phyloP scores from a whole-genome alignment of 192 early-diverging fungal species.

The Mortierella antarctica region DNA sequence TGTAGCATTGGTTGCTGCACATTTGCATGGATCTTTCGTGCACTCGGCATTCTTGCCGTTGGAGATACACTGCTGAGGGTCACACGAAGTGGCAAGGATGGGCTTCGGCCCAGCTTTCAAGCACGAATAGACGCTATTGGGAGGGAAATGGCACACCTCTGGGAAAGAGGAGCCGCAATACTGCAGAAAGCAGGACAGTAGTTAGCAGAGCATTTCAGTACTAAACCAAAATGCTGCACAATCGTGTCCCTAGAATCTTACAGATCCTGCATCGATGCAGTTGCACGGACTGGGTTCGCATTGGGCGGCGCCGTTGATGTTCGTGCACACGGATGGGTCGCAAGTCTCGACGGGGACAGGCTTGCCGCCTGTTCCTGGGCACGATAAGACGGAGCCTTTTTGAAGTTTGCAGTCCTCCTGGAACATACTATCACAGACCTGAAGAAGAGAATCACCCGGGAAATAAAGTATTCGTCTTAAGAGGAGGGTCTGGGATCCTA shows the following conservation, averaged over 20 bases:
- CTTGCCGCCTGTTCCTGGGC: not conserved
- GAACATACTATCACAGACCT: too few relatives aligned
- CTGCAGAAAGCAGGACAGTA: not conserved
- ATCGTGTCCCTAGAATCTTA: not conserved
- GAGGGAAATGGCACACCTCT: not conserved
- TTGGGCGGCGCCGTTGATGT: not conserved
- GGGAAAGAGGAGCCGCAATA: constrained; percentile 12
- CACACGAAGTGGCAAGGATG: not conserved
- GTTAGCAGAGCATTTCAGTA: too few relatives aligned
- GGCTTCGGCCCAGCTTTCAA: not conserved
- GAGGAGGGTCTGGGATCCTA: too few relatives aligned
- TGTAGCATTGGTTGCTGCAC: not conserved
- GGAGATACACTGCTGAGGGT: not conserved
- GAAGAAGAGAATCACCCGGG: too few relatives aligned
- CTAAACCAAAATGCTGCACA: too few relatives aligned
- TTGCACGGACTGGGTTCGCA: not conserved
- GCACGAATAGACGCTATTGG: constrained; percentile 1
- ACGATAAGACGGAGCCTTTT: not conserved
- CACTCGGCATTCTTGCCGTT: not conserved
- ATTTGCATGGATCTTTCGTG: constrained; percentile 5
- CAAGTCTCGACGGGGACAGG: constrained; percentile 1
- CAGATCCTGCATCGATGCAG: not conserved
- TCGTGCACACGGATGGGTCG: not conserved
- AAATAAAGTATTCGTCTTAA: too few relatives aligned
- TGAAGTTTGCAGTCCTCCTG: not conserved